Percentiles rank a stretch among this genome's conserved stretches.
These are phyloP conservation scores for Penicillium occitanis DNA, from an alignment of 2,329 filamentous ascomycete genomes.

Conservation along the genomic window DNA sequence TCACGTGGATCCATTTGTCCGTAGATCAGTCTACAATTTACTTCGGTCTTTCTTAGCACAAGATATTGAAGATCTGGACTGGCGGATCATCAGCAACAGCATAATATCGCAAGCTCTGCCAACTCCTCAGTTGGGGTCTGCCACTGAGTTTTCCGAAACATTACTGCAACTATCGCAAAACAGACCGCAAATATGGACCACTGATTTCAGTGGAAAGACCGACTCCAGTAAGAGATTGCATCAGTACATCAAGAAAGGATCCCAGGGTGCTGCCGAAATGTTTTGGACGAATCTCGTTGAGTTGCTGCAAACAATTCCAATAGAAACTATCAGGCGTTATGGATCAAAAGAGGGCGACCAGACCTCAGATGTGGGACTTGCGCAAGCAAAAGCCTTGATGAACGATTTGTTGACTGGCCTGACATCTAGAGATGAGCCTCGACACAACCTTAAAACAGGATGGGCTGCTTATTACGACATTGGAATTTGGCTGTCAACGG, in stretches of 20 bases:
- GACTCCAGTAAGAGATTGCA: conserved; percentile 60
- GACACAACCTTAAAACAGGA: conserved; percentile 64
- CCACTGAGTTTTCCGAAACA: conserved; percentile 67
- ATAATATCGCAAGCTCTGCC: conserved; percentile 74
- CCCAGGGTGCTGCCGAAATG: conserved; percentile 68
- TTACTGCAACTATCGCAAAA: conserved; percentile 64
- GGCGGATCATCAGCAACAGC: conserved; percentile 65
- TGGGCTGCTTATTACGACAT: conserved; percentile 75
- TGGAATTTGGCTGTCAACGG: conserved; percentile 54
- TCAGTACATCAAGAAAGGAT: conserved; percentile 77
- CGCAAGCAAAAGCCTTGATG: conserved; percentile 62
- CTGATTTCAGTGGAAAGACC: conserved; percentile 59
- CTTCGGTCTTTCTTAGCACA: conserved; percentile 53
- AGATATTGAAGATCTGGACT: conserved; percentile 53
- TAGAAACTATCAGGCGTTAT: conserved; percentile 43
- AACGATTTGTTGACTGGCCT: conserved; percentile 70
- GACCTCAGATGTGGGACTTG: conserved; percentile 33
- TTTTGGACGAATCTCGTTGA: conserved; percentile 72
- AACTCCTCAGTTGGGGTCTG: conserved; percentile 70
- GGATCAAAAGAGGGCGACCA: conserved; percentile 26
- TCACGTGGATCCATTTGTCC: conserved; percentile 58
- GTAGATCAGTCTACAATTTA: conserved; percentile 58
- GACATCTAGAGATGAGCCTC: conserved; percentile 70
- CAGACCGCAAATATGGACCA: conserved; percentile 72
- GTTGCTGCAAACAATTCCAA: conserved; percentile 60